Percentiles rank a stretch among this genome's conserved stretches.
phyloP scores from a whole-genome alignment of 371 early-diverging fungal genomes.

The Syncephalis plumigaleata region DNA sequence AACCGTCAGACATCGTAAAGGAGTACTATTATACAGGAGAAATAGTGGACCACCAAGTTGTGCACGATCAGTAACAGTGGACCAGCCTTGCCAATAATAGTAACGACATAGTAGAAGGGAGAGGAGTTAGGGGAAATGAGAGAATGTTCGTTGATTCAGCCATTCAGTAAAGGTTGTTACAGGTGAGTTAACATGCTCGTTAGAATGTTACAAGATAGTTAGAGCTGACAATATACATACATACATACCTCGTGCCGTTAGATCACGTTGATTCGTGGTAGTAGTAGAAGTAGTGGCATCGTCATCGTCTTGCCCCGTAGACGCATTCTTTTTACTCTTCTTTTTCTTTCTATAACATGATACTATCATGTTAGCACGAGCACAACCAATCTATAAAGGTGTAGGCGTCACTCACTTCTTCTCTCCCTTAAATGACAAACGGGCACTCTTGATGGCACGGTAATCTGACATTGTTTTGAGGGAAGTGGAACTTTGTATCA shows the following conservation, averaged over 20 bases:
- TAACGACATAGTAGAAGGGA: too few relatives aligned
- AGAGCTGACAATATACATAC: background rate
- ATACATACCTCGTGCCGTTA: background rate
- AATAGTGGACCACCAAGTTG: slow-evolving; percentile 7
- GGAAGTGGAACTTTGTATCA: too few relatives aligned
- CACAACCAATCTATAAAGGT: background rate
- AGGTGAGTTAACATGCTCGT: too few relatives aligned
- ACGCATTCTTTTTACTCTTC: slow-evolving; percentile 6
- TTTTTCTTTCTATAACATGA: slow-evolving; percentile 7
- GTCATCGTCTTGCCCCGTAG: slow-evolving; percentile 3
- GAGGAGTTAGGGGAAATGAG: too few relatives aligned
- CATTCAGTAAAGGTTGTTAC: too few relatives aligned
- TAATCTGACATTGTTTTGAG: slow-evolving; percentile 7
- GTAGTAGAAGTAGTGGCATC: background rate
- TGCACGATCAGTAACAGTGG: background rate
- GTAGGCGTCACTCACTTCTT: background rate
- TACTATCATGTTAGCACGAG: background rate
- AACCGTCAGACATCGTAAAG: slow-evolving; percentile 5
- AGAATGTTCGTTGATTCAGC: too few relatives aligned
- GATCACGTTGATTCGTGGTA: background rate
- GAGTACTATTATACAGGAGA: slow-evolving; percentile 7
- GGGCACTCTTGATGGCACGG: slow-evolving; percentile 4
- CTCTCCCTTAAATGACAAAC: slow-evolving; percentile 8
- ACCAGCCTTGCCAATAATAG: slow-evolving; percentile 6
- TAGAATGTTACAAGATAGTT: background rate